phyloP scores from a whole-genome alignment of 108 stramenopile species.

The Skeletonema grethae region DNA sequence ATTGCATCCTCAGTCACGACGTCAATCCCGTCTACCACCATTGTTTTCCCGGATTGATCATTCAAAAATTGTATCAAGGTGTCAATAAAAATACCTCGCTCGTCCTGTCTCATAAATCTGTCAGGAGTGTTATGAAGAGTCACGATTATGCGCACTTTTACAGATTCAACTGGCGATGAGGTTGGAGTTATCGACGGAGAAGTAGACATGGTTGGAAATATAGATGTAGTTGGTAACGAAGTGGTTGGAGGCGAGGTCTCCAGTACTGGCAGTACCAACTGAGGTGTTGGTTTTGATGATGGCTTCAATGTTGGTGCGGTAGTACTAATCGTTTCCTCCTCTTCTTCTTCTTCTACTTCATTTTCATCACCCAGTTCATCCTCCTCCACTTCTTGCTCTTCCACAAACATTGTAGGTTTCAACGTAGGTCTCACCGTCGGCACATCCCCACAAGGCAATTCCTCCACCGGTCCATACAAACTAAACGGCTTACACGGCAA shows the following conservation, averaged over 20 bases:
- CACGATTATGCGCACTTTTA: neutral
- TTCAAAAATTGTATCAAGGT: neutral
- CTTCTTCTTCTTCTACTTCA: neutral
- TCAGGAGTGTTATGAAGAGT: constrained; percentile 1
- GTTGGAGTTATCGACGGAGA: constrained; percentile 17
- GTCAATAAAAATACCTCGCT: neutral
- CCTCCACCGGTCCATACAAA: constrained; percentile 14
- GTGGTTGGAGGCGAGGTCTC: constrained; percentile 11
- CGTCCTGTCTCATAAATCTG: neutral
- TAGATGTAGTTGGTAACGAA: neutral
- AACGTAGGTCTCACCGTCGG: constrained; percentile 17
- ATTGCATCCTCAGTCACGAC: neutral
- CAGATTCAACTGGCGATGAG: neutral
- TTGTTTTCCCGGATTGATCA: neutral
- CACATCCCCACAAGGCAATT: constrained; percentile 26
- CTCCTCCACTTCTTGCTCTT: no score
- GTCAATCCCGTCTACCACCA: neutral
- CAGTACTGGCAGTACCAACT: no score
- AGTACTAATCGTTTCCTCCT: neutral
- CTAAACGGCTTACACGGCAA: constrained; percentile 30
- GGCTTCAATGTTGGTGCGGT: neutral
- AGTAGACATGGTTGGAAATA: neutral
- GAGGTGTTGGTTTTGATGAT: neutral
- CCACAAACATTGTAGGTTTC: neutral
- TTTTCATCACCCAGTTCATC: no score